A percentile compares a stretch with the other conserved stretches of the same genome.
Conservation (phyloP, 2,329 filamentous ascomycete genomes). For the Phialophora chinensis region DNA sequence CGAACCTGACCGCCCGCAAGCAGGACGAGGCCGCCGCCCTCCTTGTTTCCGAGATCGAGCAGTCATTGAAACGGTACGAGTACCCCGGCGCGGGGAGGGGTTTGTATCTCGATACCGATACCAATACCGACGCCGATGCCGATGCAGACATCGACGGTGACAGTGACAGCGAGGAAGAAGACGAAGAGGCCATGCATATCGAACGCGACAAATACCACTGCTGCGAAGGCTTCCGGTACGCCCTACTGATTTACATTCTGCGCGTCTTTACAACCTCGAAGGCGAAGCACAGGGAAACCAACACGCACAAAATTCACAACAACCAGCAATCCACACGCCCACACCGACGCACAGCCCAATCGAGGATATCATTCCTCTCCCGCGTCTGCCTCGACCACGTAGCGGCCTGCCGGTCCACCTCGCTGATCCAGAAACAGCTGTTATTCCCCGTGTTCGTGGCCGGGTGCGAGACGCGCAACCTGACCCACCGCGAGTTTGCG, state of each 20-base stretch:
- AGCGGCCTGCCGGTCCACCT: conserved; percentile 6
- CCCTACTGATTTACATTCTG: conserved; percentile 26
- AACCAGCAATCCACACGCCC: background rate
- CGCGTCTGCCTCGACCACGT: conserved; percentile 18
- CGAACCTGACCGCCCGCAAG: conserved; percentile 8
- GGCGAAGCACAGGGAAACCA: background rate
- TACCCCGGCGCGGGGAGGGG: conserved; percentile 12
- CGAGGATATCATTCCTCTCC: conserved; percentile 10
- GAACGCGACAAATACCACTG: conserved; percentile 26
- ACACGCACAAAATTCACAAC: background rate
- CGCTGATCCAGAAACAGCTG: conserved; percentile 29
- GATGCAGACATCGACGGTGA: background rate
- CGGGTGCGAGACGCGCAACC: conserved; percentile 15
- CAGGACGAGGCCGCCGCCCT: background rate
- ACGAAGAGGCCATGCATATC: conserved; percentile 23
- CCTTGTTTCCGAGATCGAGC: conserved; percentile 19
- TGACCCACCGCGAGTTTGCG: conserved; percentile 4
- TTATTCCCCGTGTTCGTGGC: conserved; percentile 24
- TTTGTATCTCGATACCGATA: background rate
- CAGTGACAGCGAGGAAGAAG: background rate
- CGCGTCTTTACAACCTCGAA: conserved; percentile 18
- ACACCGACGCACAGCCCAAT: background rate
- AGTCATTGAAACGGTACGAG: conserved; percentile 18
- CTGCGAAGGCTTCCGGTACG: conserved; percentile 27
- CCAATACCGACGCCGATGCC: background rate